Evolutionary conservation across 2,329 filamentous ascomycete species (phyloP), one percentile per base, ranked within the genome.

Genomic region (Fusarium anguioides): DNA sequence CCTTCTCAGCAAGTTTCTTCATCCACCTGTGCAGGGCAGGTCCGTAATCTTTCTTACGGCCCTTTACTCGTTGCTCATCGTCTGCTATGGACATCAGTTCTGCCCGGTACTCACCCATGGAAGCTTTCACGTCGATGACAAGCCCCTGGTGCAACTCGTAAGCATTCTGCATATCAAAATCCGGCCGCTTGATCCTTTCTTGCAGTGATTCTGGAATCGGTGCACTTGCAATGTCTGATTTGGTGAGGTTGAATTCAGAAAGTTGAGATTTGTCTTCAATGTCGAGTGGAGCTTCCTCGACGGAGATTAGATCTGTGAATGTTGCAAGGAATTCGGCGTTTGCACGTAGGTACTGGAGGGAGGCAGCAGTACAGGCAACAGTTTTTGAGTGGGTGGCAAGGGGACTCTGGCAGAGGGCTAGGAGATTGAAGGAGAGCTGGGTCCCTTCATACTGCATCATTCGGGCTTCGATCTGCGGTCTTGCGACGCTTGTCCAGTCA

Each of bases 391-490:
- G 79, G 5, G 78, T 75, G 14, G 79, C 71, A 3, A 91, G 77
- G 0, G 92, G 89, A 57, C 90, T 91, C 57, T 86, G 85, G 64
- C 90, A 91, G 4, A 97, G 80, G 23, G 92, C 89, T 46, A 97
- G 83, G 35, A 97, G 86, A 65, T 88, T 94, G 79, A 93, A 96
- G n/a, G 89, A 86, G 27, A 92, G 84, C 50, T 88, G 84, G 12
- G 84, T 87, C 31, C 87, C 88, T 64, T 87, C 86, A 65, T 90
- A 89, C 61, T 87, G 84, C 10, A 83, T 78, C 85, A 96, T 95
- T 41, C 91, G 86, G 2, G 82, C 80, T 49, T 87, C 79, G 52
- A 97, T 90, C 10, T 89, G 85, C 1, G 87, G 85, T 49, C 83
- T 84, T 2, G 89, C 91, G 8, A 90, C 76, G 3, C 80, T 77